Evolutionary conservation across 1,284 basidiomycete species (phyloP), one percentile per base, ranked within the genome.

Genomic region (Mycena citricolor): DNA sequence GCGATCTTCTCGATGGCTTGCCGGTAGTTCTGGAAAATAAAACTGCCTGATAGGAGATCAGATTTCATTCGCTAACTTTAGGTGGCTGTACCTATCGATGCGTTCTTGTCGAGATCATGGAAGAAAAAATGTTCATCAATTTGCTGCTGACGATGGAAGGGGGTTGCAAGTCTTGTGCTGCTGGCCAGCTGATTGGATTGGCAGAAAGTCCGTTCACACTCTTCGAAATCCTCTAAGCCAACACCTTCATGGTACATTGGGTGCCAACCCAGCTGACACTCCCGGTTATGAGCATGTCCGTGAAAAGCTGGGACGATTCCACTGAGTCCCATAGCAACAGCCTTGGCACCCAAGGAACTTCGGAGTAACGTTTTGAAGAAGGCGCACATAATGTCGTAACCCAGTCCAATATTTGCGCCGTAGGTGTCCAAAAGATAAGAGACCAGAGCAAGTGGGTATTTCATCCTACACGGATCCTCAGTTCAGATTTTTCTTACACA

Each of bases 311-410:
- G 51, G 2, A 50, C 46, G 17, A 52, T 37, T 10, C 55, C 42
- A 8, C 14, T 4, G 13, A 47, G 31, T 1, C n/a, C 29, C 39
- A 43, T 43, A 2, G 35, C 47, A 8, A 23, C 22, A 8, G 44
- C 42, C 1, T 33, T 47, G n/a, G 47, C 29, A 10, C 50, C 55
- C 1, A 65, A 42, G 4, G 54, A 58, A 23, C 59, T 65, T 10
- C 41, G 38, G 3, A 22, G 19, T 8, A 64, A 44, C 0, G 64
- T 69, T 11, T 30, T 46, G n/a, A 50, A 49, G 38, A 67, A 66
- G 0, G 47, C 47, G 41, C 67, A 69, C 2, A 62, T 65, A 28
- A 69, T 66, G 40, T 69, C 63, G 45, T 65, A 69, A 0, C 60
- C 64, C 12, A 55, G 8, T 4, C 45, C 39, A 4, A 52, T 32